Percentiles rank a stretch among this genome's conserved stretches.
These are phyloP conservation scores for Inosperma sp. DNA, from an alignment of 768 basidiomycete genomes.

Conservation along the genomic window DNA sequence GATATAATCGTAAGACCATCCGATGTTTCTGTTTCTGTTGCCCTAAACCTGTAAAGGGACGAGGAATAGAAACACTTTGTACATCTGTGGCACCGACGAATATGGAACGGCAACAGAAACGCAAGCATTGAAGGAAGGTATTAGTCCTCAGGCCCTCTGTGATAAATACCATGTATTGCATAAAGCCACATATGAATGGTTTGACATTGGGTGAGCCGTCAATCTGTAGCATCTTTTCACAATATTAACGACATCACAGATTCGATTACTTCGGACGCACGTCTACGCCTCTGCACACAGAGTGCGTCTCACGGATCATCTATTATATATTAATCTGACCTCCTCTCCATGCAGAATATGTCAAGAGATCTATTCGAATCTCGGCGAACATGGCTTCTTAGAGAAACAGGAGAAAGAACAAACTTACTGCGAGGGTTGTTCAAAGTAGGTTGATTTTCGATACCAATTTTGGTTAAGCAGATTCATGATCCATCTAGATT, in stretches of 20 bases:
- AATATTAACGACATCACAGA: constrained; percentile 33
- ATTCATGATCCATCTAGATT: constrained; percentile 57
- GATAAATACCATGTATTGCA: constrained; percentile 90
- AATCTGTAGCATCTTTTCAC: neutral
- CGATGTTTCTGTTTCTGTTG: constrained; percentile 3
- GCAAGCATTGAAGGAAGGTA: constrained; percentile 84
- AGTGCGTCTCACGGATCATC: constrained; percentile 43
- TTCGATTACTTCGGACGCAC: constrained; percentile 98
- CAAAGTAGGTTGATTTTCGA: constrained; percentile 48
- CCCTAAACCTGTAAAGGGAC: constrained; percentile 40
- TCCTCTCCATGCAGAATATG: constrained; percentile 57
- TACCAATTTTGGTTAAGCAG: neutral
- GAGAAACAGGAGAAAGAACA: constrained; percentile 86
- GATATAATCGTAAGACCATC: constrained; percentile 54
- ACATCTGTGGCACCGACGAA: constrained; percentile 97
- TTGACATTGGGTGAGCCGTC: constrained; percentile 75
- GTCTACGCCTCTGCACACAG: constrained; percentile 82
- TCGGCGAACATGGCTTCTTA: constrained; percentile 72
- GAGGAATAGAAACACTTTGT: constrained; percentile 84
- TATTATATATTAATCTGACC: neutral
- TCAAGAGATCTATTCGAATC: constrained; percentile 83
- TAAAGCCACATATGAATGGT: constrained; percentile 94
- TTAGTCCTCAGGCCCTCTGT: constrained; percentile 76
- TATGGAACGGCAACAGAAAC: constrained; percentile 99
- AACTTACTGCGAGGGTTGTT: constrained; percentile 90